Evolutionary conservation across 1,284 basidiomycete genomes (phyloP).

Genomic region (Moesziomyces parantarcticus): DNA sequence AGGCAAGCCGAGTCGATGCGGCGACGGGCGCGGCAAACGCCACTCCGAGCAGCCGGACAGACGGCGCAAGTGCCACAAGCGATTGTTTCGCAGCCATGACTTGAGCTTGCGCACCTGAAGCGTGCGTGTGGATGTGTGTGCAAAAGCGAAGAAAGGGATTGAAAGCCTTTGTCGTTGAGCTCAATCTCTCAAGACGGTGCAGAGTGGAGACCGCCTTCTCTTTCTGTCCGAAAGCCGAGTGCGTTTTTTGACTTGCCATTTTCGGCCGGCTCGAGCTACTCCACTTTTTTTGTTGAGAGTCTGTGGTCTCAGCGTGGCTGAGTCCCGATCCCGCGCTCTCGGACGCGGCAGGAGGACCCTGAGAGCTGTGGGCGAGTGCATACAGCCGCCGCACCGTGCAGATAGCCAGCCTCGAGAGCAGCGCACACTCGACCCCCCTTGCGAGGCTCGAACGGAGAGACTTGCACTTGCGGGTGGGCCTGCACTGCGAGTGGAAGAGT

Average conservation of each 20-base stretch:
- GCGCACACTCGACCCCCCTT: neutral
- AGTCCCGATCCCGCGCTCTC: conserved; percentile 1
- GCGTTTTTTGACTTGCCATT: neutral
- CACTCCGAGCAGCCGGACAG: conserved; percentile 12
- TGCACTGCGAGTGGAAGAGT: neutral
- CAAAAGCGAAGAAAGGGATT: neutral
- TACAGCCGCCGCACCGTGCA: neutral
- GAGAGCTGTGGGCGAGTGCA: conserved; percentile 2
- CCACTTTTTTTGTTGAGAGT: conserved; percentile 5
- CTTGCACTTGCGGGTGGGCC: too few species aligned
- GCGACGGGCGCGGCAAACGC: neutral
- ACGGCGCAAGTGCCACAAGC: conserved; percentile 9
- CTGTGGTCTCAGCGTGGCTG: conserved; percentile 16
- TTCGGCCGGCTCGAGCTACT: conserved; percentile 22
- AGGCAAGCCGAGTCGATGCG: conserved; percentile 9
- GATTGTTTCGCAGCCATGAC: conserved; percentile 7
- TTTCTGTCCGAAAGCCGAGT: conserved; percentile 27
- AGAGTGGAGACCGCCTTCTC: conserved; percentile 1
- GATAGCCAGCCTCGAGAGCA: neutral
- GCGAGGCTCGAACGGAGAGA: neutral
- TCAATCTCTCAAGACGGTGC: neutral
- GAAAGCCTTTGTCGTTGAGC: neutral
- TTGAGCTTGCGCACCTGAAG: neutral
- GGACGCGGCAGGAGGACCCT: conserved; percentile 24
- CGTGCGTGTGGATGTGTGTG: neutral